phyloP scores from a whole-genome alignment of 148 eudicot species.

The Cornus suecica region DNA sequence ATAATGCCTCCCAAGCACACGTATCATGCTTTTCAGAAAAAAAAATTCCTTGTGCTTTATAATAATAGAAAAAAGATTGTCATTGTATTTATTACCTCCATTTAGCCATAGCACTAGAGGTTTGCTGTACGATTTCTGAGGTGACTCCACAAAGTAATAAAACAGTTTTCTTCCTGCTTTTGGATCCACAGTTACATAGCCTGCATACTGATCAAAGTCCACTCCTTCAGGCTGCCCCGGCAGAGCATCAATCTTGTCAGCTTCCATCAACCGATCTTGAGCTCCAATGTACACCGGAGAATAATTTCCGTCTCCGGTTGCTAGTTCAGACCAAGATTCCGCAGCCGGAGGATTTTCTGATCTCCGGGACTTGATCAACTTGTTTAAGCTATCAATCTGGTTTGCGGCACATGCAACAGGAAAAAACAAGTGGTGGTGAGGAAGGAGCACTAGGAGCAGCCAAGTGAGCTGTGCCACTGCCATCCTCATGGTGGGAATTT shows the following conservation, averaged over 20 bases:
- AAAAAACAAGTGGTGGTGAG: neutral
- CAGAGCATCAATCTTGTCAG: conserved; percentile 20
- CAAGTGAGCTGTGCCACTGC: neutral
- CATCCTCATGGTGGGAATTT: neutral
- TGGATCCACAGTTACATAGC: conserved; percentile 31
- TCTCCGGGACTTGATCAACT: conserved; percentile 11
- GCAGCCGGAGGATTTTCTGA: conserved; percentile 5
- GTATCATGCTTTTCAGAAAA: too few relatives aligned
- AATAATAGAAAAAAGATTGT: too few relatives aligned
- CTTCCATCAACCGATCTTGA: conserved; percentile 20
- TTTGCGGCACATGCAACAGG: neutral
- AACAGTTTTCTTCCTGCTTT: conserved; percentile 28
- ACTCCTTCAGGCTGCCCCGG: conserved; percentile 32
- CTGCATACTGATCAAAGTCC: conserved; percentile 30
- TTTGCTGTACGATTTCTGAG: conserved; percentile 16
- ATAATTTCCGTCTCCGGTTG: neutral
- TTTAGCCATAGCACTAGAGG: conserved; percentile 36
- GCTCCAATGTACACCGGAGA: conserved; percentile 15
- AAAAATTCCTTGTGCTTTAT: neutral
- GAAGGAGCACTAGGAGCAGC: neutral
- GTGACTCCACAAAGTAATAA: conserved; percentile 30
- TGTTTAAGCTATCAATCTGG: conserved; percentile 14
- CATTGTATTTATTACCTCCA: conserved; percentile 27
- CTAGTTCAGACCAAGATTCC: neutral
- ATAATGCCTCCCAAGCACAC: neutral